Percentiles rank a stretch among this genome's conserved stretches.
phyloP scores from a whole-genome alignment of 1,284 basidiomycete genomes.

The Puccinia horiana region DNA sequence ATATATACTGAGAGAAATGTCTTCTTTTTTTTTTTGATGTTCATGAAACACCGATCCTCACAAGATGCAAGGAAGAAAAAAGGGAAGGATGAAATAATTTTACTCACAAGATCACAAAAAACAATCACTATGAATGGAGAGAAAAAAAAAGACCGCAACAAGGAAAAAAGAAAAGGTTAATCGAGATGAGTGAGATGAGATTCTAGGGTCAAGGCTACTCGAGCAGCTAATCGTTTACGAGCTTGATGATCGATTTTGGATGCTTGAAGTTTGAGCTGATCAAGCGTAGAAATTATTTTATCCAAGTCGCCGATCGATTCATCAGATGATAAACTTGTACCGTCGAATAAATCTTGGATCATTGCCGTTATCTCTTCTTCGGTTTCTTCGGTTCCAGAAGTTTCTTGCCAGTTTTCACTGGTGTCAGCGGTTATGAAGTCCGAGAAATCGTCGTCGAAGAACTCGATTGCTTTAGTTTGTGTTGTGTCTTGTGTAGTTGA shows the following conservation, averaged over 20 bases:
- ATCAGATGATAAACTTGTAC: not conserved
- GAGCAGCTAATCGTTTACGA: constrained; percentile 5
- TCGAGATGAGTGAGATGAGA: not conserved
- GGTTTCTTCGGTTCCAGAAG: not conserved
- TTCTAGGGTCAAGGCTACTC: constrained; percentile 7
- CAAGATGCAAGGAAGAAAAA: no score
- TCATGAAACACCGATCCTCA: no score
- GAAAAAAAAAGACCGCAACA: no score
- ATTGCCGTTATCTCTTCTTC: not conserved
- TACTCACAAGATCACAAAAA: no score
- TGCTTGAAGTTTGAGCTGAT: not conserved
- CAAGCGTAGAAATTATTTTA: not conserved
- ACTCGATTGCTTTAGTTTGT: no score
- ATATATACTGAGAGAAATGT: no score
- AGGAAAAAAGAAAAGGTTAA: no score
- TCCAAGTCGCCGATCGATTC: not conserved
- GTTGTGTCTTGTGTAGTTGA: not conserved
- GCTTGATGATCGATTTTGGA: not conserved
- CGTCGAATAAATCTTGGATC: not conserved
- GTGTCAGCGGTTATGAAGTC: constrained; percentile 6
- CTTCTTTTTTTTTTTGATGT: no score
- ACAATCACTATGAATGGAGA: no score
- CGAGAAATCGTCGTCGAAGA: constrained; percentile 15
- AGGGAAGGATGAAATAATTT: no score
- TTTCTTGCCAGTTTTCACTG: not conserved